Evolutionary conservation across 768 basidiomycete genomes (phyloP).

Genomic region (Mycena maculata): DNA sequence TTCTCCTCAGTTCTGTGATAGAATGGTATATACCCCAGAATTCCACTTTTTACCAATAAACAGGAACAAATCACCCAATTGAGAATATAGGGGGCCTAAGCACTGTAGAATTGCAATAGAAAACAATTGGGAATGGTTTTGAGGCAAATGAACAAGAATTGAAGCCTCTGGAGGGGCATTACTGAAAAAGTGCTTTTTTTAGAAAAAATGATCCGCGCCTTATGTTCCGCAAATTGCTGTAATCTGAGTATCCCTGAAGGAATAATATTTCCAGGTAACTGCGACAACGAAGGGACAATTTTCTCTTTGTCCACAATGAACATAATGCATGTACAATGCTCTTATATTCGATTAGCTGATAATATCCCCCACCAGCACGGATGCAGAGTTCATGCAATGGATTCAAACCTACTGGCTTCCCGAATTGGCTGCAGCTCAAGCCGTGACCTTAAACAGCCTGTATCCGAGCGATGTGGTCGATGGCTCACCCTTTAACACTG

Average conservation of each 20-base stretch:
- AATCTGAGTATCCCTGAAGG: neutral
- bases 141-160: too few relatives aligned
- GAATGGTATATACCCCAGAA: too few relatives aligned
- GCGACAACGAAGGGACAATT: slow-evolving; percentile 70
- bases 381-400: neutral
- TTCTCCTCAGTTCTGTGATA: too few relatives aligned
- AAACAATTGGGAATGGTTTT: too few relatives aligned
- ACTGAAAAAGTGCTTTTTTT: too few relatives aligned
- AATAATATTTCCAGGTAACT: slow-evolving; percentile 49
- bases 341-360: neutral
- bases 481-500: slow-evolving; percentile 63
- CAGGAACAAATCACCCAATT: too few relatives aligned
- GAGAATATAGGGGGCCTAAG: too few relatives aligned
- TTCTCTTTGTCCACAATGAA: slow-evolving; percentile 61
- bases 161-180: too few relatives aligned
- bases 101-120: too few relatives aligned
- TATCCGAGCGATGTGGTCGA: slow-evolving; percentile 20
- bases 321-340: slow-evolving; percentile 52
- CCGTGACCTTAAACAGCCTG: neutral
- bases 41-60: too few relatives aligned
- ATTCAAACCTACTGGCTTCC: neutral
- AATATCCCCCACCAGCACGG: slow-evolving; percentile 23
- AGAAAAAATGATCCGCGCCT: too few relatives aligned
- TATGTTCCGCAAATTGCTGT: too few relatives aligned
- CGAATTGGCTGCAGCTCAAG: neutral